These are phyloP conservation scores for Auriscalpium orientale DNA, from an alignment of 768 basidiomycete genomes.

Conservation along the genomic window DNA sequence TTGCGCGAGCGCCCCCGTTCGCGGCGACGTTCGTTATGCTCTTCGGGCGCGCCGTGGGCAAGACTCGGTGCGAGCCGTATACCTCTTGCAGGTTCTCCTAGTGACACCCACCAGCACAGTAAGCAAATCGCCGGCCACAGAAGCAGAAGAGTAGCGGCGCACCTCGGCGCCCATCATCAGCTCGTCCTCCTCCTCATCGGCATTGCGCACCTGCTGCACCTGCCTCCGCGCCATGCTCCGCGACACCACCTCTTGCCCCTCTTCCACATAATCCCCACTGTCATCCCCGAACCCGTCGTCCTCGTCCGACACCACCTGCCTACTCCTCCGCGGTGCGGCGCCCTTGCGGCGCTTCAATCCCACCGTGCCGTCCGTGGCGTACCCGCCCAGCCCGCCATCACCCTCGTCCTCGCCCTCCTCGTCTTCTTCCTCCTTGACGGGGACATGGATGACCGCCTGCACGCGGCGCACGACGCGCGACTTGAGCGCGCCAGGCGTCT, in stretches of 20 bases:
- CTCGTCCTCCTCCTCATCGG: constrained; percentile 48
- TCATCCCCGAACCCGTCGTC: constrained; percentile 31
- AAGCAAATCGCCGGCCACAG: neutral
- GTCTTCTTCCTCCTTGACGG: constrained; percentile 57
- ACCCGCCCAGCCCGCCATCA: constrained; percentile 12
- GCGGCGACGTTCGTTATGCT: constrained; percentile 3
- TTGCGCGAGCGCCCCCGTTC: constrained; percentile 1
- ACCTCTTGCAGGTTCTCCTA: constrained; percentile 37
- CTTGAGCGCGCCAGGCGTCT: constrained; percentile 3
- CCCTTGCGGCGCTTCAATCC: constrained; percentile 26
- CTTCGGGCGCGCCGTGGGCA: neutral
- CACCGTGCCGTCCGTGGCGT: constrained; percentile 10
- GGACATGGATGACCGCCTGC: constrained; percentile 47
- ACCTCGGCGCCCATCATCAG: constrained; percentile 58
- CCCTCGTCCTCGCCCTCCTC: constrained; percentile 25
- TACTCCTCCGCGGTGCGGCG: constrained; percentile 7
- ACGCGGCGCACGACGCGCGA: constrained; percentile 52
- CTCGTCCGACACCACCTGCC: constrained; percentile 8
- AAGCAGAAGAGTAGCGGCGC: neutral
- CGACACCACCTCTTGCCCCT: constrained; percentile 7
- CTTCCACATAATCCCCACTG: constrained; percentile 29
- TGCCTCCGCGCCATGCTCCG: constrained; percentile 4
- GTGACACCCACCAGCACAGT: neutral
- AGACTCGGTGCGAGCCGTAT: constrained; percentile 21
- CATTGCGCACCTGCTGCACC: constrained; percentile 8